These are phyloP conservation scores for Ophioceras dolichostomum DNA, from an alignment of 2,329 filamentous ascomycete species.

Conservation along the genomic window DNA sequence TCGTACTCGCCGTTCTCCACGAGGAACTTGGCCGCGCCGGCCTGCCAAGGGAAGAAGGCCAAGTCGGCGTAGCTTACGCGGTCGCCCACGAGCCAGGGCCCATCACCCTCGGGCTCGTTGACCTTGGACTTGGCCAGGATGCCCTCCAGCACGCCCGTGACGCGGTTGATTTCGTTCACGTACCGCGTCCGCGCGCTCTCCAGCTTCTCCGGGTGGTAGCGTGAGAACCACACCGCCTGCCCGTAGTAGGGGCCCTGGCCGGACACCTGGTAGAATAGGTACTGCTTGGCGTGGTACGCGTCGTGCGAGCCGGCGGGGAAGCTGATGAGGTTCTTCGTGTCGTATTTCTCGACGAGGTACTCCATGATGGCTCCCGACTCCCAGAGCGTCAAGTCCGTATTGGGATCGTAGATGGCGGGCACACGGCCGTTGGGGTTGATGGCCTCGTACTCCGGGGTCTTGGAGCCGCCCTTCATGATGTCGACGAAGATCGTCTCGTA, in stretches of 20 bases:
- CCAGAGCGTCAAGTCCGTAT: slow-evolving; percentile 32
- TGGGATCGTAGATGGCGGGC: slow-evolving; percentile 15
- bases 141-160: slow-evolving; percentile 12
- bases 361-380: slow-evolving; percentile 37
- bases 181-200: slow-evolving; percentile 12
- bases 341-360: slow-evolving; percentile 32
- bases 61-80: slow-evolving; percentile 13
- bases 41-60: slow-evolving; percentile 11
- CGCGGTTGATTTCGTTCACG: slow-evolving; percentile 12
- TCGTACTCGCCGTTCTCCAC: slow-evolving; percentile 21
- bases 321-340: slow-evolving; percentile 25
- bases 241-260: slow-evolving; percentile 31
- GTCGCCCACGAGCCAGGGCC: slow-evolving; percentile 13
- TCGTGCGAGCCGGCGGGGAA: slow-evolving; percentile 21
- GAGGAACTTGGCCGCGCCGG: background rate
- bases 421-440: slow-evolving; percentile 8
- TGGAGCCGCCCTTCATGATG: slow-evolving; percentile 16
- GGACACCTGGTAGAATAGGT: slow-evolving; percentile 28
- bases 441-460: slow-evolving; percentile 13
- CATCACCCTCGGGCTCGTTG: slow-evolving; percentile 2
- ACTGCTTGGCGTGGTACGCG: slow-evolving; percentile 24
- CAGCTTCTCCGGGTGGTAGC: slow-evolving; percentile 13
- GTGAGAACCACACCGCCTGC: slow-evolving; percentile 15
- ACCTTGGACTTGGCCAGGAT: slow-evolving; percentile 7
- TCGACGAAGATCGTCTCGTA: slow-evolving; percentile 12